A percentile compares a stretch with the other conserved stretches of the same genome.
These are phyloP conservation scores for Neolentinus lepideus DNA, from an alignment of 1,284 basidiomycete species.

Conservation along the genomic window DNA sequence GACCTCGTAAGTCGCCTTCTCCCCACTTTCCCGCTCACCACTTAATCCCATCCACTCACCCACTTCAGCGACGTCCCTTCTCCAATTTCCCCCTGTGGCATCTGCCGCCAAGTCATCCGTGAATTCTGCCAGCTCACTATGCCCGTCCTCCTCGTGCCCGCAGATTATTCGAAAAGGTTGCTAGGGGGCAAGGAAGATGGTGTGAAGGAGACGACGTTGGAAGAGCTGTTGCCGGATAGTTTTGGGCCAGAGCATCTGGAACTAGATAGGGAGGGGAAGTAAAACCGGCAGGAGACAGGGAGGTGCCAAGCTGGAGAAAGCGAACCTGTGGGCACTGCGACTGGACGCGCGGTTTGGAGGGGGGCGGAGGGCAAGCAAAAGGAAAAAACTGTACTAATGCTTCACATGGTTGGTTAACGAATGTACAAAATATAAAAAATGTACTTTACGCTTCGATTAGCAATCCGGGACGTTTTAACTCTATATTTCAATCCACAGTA, in stretches of 20 bases:
- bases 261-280: slow-evolving; percentile 23
- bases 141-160: slow-evolving; percentile 75
- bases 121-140: slow-evolving; percentile 79
- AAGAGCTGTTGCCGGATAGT: slow-evolving; percentile 75
- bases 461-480: no score
- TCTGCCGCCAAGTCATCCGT: slow-evolving; percentile 87
- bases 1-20: slow-evolving; percentile 40
- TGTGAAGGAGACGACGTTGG: slow-evolving; percentile 61
- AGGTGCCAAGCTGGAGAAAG: no score
- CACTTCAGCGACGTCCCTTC: slow-evolving; percentile 50
- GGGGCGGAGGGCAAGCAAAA: no score
- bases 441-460: no score
- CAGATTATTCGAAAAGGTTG: slow-evolving; percentile 46
- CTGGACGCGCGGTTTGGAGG: no score
- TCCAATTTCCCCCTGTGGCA: slow-evolving; percentile 78
- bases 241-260: slow-evolving; percentile 82
- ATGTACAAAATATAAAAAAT: no score
- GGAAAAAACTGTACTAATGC: no score
- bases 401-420: no score
- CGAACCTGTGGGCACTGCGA: no score
- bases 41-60: neutral
- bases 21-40: neutral
- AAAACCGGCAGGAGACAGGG: neutral
- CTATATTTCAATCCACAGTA: no score
- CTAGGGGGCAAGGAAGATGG: slow-evolving; percentile 34